A percentile compares a stretch with the other conserved stretches of the same genome.
phyloP scores from a whole-genome alignment of 2,329 filamentous ascomycete genomes.

The Graphiopsis chlorocephala region DNA sequence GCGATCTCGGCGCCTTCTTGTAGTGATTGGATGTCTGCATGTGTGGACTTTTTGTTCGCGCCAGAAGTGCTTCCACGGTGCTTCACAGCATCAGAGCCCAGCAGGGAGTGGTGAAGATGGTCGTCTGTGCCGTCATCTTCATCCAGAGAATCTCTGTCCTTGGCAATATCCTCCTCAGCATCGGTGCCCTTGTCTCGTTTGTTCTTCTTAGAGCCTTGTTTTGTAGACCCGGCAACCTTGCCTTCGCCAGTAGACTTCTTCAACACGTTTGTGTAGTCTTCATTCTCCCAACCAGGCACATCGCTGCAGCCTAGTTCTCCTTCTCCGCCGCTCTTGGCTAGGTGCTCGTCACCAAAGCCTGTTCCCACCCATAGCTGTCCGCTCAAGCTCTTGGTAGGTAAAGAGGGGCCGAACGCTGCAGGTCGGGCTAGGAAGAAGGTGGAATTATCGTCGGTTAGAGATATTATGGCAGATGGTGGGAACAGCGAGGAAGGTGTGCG shows the following conservation, averaged over 20 bases:
- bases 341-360: conserved; percentile 78
- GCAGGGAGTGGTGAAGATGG: conserved; percentile 65
- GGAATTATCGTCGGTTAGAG: conserved; percentile 94
- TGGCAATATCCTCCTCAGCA: conserved; percentile 11
- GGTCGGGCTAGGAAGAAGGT: conserved; percentile 93
- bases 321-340: conserved; percentile 57
- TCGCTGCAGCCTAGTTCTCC: conserved; percentile 95
- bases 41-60: conserved; percentile 42
- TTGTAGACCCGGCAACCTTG: conserved; percentile 15
- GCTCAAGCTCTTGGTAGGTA: conserved; percentile 74
- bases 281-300: conserved; percentile 80
- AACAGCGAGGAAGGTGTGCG: conserved; percentile 77
- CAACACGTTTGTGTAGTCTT: conserved; percentile 30
- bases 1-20: conserved; percentile 90
- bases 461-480: conserved; percentile 91
- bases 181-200: conserved; percentile 21
- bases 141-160: conserved; percentile 17
- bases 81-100: conserved; percentile 42
- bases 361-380: conserved; percentile 91
- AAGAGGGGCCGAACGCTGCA: conserved; percentile 82
- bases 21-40: conserved; percentile 87
- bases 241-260: conserved; percentile 23
- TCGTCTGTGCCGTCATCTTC: conserved; percentile 79
- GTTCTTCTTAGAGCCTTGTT: conserved; percentile 22
- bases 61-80: conserved; percentile 34